These are phyloP conservation scores for Neurospora sp. DNA, from an alignment of 495 filamentous ascomycete genomes.

Conservation along the genomic window DNA sequence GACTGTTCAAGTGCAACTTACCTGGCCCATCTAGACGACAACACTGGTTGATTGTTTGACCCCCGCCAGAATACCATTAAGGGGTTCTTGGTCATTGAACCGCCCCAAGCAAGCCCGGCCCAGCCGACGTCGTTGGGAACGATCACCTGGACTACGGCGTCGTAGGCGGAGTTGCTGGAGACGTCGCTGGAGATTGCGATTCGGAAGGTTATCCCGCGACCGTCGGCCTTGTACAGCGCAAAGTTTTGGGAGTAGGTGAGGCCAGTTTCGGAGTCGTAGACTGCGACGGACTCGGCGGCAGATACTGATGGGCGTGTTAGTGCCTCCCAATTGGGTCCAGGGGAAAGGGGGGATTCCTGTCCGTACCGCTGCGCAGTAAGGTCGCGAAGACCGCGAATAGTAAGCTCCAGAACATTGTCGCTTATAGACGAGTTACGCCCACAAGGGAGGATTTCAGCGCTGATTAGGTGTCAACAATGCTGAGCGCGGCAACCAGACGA, in stretches of 20 bases:
- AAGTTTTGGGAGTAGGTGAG: slow-evolving; percentile 37
- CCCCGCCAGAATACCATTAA: slow-evolving; percentile 28
- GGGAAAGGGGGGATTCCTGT: neutral
- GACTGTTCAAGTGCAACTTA: slow-evolving; percentile 8
- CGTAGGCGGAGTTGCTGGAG: slow-evolving; percentile 16
- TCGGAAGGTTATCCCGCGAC: slow-evolving; percentile 26
- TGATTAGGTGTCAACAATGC: neutral
- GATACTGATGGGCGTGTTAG: slow-evolving; percentile 6
- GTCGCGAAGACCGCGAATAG: slow-evolving; percentile 15
- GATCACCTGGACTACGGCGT: slow-evolving; percentile 34
- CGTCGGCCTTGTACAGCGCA: slow-evolving; percentile 27
- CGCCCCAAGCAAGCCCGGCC: slow-evolving; percentile 34
- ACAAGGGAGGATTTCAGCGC: neutral
- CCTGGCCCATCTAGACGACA: slow-evolving; percentile 28
- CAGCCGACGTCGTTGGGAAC: slow-evolving; percentile 32
- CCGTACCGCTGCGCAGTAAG: slow-evolving; percentile 12
- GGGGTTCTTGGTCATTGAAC: slow-evolving; percentile 31
- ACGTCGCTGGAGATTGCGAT: slow-evolving; percentile 27
- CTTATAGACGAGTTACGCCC: neutral
- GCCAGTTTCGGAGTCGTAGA: slow-evolving; percentile 40
- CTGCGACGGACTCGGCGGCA: slow-evolving; percentile 16
- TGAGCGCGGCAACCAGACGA: neutral
- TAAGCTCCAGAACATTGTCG: slow-evolving; percentile 14
- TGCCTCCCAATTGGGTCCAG: neutral
- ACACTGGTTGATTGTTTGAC: slow-evolving; percentile 13